phyloP scores from a whole-genome alignment of 192 early-diverging fungal genomes.

The Podila horticola region DNA sequence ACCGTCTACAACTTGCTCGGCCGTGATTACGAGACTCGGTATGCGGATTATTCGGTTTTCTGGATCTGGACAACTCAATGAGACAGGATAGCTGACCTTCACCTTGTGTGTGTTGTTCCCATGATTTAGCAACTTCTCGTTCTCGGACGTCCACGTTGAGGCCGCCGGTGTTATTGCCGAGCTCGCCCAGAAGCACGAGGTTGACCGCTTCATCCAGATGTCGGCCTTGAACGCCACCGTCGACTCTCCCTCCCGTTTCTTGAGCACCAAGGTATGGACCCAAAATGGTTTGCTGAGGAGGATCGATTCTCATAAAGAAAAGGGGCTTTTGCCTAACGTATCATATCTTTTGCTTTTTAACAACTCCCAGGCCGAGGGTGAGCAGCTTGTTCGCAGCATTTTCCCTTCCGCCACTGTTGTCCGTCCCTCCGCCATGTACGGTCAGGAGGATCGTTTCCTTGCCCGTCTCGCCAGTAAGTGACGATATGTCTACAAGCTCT shows the following conservation, averaged over 20 bases:
- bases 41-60: background rate
- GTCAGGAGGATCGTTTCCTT: constrained; percentile 93
- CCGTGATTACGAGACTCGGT: constrained; percentile 91
- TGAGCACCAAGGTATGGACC: constrained; percentile 81
- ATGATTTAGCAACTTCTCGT: constrained; percentile 86
- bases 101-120: background rate
- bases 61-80: no score
- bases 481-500: background rate
- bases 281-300: background rate
- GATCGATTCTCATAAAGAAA: no score
- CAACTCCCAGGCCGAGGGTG: constrained; percentile 79
- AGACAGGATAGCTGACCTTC: no score
- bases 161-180: constrained; percentile 84
- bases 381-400: constrained; percentile 86
- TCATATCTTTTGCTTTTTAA: background rate
- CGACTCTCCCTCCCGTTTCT: constrained; percentile 79
- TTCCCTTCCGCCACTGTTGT: constrained; percentile 96
- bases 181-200: constrained; percentile 80
- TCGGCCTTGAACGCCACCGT: constrained; percentile 85
- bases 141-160: constrained; percentile 87
- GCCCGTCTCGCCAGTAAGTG: constrained; percentile 82
- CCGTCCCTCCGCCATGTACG: constrained; percentile 89
- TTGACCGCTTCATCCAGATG: constrained; percentile 88
- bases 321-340: background rate
- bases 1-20: constrained; percentile 96